These are phyloP conservation scores for Mrakia gelida DNA, from an alignment of 768 basidiomycete genomes.

Conservation along the genomic window DNA sequence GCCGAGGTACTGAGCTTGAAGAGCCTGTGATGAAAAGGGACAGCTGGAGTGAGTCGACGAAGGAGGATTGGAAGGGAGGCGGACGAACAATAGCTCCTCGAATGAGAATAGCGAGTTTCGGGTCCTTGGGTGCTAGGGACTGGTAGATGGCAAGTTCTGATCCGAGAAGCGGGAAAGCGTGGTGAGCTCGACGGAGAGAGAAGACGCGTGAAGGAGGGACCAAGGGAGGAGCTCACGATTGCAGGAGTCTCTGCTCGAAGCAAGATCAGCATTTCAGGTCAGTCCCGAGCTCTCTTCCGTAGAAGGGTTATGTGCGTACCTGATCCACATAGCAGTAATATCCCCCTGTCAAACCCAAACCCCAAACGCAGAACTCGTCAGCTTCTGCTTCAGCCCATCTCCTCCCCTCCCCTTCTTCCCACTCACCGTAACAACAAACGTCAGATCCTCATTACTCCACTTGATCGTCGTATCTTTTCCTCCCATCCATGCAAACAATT, in stretches of 20 bases:
- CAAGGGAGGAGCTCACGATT: constrained; percentile 46
- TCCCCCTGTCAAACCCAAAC: not conserved
- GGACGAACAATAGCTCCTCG: constrained; percentile 72
- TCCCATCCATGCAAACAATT: no score
- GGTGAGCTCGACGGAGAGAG: no score
- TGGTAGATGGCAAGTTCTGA: constrained; percentile 66
- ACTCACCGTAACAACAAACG: constrained; percentile 72
- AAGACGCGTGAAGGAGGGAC: not conserved
- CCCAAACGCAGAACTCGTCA: constrained; percentile 12
- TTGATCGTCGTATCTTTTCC: constrained; percentile 68
- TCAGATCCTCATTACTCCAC: constrained; percentile 69
- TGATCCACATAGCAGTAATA: constrained; percentile 38
- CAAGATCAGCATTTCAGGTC: not conserved
- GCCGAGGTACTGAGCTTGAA: constrained; percentile 55
- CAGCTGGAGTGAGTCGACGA: no score
- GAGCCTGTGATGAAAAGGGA: constrained; percentile 36
- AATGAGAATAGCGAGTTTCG: constrained; percentile 59
- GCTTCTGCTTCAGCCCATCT: not conserved
- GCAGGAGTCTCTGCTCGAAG: constrained; percentile 59
- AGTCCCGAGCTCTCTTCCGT: constrained; percentile 5
- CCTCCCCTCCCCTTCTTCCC: not conserved
- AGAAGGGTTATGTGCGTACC: constrained; percentile 36
- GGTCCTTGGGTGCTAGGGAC: constrained; percentile 56
- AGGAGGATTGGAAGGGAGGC: not conserved
- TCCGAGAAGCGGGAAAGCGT: not conserved